Base-by-base conservation (phyloP, 805 yeast species). In the Gaillardinia entomophila region DNA sequence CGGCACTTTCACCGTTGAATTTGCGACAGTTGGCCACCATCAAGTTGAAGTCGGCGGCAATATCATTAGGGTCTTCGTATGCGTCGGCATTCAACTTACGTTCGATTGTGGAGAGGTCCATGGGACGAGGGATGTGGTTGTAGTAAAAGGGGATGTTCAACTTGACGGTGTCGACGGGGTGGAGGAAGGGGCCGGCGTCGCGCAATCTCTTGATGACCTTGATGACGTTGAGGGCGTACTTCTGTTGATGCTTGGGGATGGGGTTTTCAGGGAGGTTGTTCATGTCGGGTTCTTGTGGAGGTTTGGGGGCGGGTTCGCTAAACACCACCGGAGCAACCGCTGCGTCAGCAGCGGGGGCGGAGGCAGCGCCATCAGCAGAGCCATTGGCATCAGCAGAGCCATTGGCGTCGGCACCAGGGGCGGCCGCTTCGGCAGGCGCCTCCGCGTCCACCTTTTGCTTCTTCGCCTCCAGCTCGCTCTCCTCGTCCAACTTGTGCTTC, bases 51-150 rank as follows among this genome's bases (percentile, higher is more conserved):
- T 89, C 97, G 4, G 72, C 81, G 15, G 71, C 73, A 26, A 89
- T 74, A 41, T 79, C 78, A 41, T 73, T 73, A 8, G 88, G 79
- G 4, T 73, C 68, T 41, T 73, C 82, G 58, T 89, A 92, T 2
- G 86, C 89, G 49, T 78, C 76, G 6, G 57, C 75, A 26, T 53
- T 67, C 25, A 89, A 61, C 58, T 89, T 90, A 47, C 73, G 75
- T 59, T 92, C 98, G 43, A 92, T 84, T 2, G 97, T 87, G 3
- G 89, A 74, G 22, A 92, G 66, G 56, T 90, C 97, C 97, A 92
- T 92, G 25, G 98, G 98, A 48, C 81, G 69, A 42, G 75, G 71
- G 48, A 92, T 78, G 49, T 75, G 78, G 48, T 87, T 88, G 57
- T 81, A 86, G 57, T 92, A 92, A 42, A 83, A 77, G 3, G 98